Evolutionary conservation across 768 basidiomycete genomes (phyloP), one percentile per base, ranked within the genome.

Genomic region (Lactifluus hygrophoroides): DNA sequence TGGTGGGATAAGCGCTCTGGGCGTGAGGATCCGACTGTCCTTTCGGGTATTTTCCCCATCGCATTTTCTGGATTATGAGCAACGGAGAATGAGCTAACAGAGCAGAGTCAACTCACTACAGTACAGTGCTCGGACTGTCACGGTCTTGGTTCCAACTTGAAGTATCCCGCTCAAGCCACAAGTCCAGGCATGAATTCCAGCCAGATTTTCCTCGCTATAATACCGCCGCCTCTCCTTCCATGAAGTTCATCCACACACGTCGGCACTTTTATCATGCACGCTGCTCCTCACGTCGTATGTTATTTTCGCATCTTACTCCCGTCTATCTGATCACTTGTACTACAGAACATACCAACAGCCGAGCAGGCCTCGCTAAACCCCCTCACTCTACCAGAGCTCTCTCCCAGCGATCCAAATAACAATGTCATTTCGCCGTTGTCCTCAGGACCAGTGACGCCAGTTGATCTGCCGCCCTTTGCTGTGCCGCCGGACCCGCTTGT

Each of bases 321-420:
- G 7, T 25, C 30, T 23, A 21, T 16, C 34, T 6, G 3, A n/a
- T n/a, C n/a, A n/a, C n/a, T n/a, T n/a, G n/a, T n/a, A n/a, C n/a
- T 25, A 40, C 28, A 60, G 59, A 54, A 60, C 28, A 60, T 46
- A 14, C 3, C 54, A 6, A 43, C 59, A 56, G 58, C 53, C 21
- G 59, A 60, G 59, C 59, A 55, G 59, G 59, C 44, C 59, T 60
- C 59, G 49, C 59, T 45, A 16, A 49, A 37, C 35, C 43, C 45
- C 8, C n/a, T 46, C 17, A 55, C 42, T 3, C 42, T 56, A 32
- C 59, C 59, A 5, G 59, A 45, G 37, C 59, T 60, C n/a, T 60
- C 59, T 16, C 54, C 59, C 7, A 56, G 43, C n/a, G 49, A 55
- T 8, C 49, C 43, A 10, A 40, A 8, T 3, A 60, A 54, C 54